Base-by-base conservation (phyloP, 306 rosid species). In the Dicorynia guianensis region DNA sequence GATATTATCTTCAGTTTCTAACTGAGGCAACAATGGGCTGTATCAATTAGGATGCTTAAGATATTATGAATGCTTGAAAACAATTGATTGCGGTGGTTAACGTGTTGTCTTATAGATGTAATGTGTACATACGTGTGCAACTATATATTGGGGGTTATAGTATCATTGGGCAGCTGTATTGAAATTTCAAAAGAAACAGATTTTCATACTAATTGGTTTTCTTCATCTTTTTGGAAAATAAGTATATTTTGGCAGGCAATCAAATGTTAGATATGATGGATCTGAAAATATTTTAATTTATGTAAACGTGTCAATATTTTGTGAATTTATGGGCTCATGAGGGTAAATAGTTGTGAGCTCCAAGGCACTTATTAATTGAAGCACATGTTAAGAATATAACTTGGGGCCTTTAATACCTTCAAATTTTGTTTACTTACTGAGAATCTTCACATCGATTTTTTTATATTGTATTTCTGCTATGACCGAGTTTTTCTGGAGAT, bases 321-420 rank as follows among this genome's bases (percentile, higher is more conserved):
- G 38, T 38, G 48, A 30, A 49, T 61, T 62, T 62, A 36, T 54
- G 69, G 53, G 34, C 54, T 68, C 10, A 70, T 6, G 25, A 52
- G 57, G 7, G 11, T 17, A 53, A 53, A 1, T 53, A 15, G 5
- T 54, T 65, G 14, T 7, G 30, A 74, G 42, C 72, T 30, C 33
- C 20, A 35, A 53, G 47, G 30, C 56, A 67, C 71, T 59, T 70
- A 59, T 44, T 35, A 66, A 75, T 64, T 71, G 69, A 82, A 58
- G 65, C 53, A 60, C 57, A 70, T 52, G 59, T 64, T 47, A 65
- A 59, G 44, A 61, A 49, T 52, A 52, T 17, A 7, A 50, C 66
- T 71, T 70, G 18, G 72, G 53, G 59, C 15, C 47, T 58, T 79
- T 50, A 39, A 55, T 47, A 69, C 39, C 40, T 62, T 73, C 42